Evolutionary conservation across 2,329 filamentous ascomycete species (phyloP), one percentile per base, ranked within the genome.

Genomic region (Diaporthe humulicola): DNA sequence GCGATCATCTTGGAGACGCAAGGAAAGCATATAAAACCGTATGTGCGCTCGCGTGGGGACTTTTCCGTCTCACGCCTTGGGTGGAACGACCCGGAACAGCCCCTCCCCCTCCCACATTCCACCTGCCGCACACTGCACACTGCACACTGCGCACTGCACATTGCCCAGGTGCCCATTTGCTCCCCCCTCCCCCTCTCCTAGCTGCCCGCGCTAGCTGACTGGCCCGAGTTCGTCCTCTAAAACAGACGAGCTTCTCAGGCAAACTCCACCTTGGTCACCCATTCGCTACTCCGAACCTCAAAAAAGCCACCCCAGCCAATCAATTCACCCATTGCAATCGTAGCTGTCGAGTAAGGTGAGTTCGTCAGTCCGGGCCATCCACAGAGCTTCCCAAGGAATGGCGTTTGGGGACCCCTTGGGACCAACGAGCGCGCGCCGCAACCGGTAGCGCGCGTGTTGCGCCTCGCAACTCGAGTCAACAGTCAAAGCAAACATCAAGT

Each of bases 191-290:
- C 33, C 60, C 38, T 28, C n/a, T 10, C 42, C 57, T 48, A 52
- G 66, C 60, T 61, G 40, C 45, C 17, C 57, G 48, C 36, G 52
- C 61, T 54, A 75, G 73, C 75, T 76, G 73, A 76, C 72, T 76
- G 75, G 73, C 69, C 64, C 66, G 22, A 58, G 60, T 70, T 57
- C 74, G 64, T 75, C 74, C 73, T 74, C 73, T 74, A 61, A 76
- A 66, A 75, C 58, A 74, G 64, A 73, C 73, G 57, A 72, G 72
- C 66, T 45, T 70, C 61, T 69, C 73, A 75, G 64, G 70, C 73
- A 73, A 76, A 75, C 75, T 76, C 75, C 75, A 76, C 74, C 75
- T 72, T 60, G 60, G 48, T 69, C 64, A 69, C 45, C 64, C 64
- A 69, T 69, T 69, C 64, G 64, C 64, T 69, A 76, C 73, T 76